Conservation (phyloP, 306 rosid genomes). For the Vigna reflexopilosa region DNA sequence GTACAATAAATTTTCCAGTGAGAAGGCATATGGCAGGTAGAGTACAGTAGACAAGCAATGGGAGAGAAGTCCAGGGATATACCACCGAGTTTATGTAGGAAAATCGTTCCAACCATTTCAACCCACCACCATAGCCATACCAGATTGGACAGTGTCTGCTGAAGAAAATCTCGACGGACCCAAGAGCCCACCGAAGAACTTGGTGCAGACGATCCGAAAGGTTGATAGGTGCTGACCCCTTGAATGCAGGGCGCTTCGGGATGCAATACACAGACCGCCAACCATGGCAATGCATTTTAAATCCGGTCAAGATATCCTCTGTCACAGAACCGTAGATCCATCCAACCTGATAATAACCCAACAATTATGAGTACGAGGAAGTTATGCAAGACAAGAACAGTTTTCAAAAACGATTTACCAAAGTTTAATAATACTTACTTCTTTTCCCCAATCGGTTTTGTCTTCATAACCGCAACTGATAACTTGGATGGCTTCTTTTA, state of each 20-base stretch:
- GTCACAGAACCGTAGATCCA: conserved; percentile 99
- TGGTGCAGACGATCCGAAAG: conserved; percentile 96
- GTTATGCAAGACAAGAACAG: conserved; percentile 19
- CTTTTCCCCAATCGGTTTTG: conserved; percentile 99
- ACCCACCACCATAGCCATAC: conserved; percentile 95
- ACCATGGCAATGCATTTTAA: conserved; percentile 99
- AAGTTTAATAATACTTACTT: conserved; percentile 52
- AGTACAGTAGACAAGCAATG: conserved; percentile 87
- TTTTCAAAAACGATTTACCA: neutral
- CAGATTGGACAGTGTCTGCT: conserved; percentile 94
- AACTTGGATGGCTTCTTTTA: conserved; percentile 94
- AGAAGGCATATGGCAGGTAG: conserved; percentile 95
- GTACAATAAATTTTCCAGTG: conserved; percentile 91
- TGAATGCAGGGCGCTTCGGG: conserved; percentile 89
- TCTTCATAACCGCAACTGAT: conserved; percentile 98
- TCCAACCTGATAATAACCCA: conserved; percentile 69
- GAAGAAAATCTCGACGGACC: conserved; percentile 94
- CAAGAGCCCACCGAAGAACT: conserved; percentile 98
- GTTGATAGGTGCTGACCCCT: conserved; percentile 97
- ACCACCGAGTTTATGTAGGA: conserved; percentile 91
- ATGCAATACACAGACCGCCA: conserved; percentile 98
- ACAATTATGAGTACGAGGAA: conserved; percentile 33
- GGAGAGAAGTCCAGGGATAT: conserved; percentile 93
- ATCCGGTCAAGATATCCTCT: conserved; percentile 98
- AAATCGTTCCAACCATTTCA: conserved; percentile 83